Conservation (phyloP, 2,329 filamentous ascomycete genomes). For the Canariomyces notabilis region DNA sequence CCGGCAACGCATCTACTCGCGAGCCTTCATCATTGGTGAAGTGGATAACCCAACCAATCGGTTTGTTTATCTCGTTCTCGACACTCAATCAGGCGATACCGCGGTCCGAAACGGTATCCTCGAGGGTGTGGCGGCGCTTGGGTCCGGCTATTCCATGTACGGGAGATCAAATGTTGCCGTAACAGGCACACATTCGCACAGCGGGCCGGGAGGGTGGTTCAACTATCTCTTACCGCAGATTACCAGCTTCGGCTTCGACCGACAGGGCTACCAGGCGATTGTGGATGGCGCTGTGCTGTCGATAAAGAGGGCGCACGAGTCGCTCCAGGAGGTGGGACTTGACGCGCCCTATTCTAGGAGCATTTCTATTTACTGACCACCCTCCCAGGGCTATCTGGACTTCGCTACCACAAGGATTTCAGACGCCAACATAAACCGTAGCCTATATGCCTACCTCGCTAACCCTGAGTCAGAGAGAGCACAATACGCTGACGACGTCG, state of each 20-base stretch:
- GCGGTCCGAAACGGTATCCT: slow-evolving; percentile 80
- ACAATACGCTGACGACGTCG: slow-evolving; percentile 57
- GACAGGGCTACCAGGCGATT: slow-evolving; percentile 80
- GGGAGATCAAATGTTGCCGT: slow-evolving; percentile 77
- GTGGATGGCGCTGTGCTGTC: slow-evolving; percentile 78
- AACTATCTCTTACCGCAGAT: slow-evolving; percentile 90
- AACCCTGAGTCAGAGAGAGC: slow-evolving; percentile 71
- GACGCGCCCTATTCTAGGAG: neutral
- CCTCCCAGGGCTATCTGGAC: slow-evolving; percentile 55
- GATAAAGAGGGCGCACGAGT: slow-evolving; percentile 72
- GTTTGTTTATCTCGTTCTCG: slow-evolving; percentile 82
- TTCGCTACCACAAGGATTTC: slow-evolving; percentile 57
- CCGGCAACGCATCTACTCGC: slow-evolving; percentile 77
- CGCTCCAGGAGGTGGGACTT: slow-evolving; percentile 44
- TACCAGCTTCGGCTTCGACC: slow-evolving; percentile 78
- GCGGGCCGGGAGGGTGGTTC: slow-evolving; percentile 83
- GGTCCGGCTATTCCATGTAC: slow-evolving; percentile 68
- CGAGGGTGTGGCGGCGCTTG: slow-evolving; percentile 62
- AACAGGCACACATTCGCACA: slow-evolving; percentile 86
- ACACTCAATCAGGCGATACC: slow-evolving; percentile 80
- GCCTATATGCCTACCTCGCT: slow-evolving; percentile 75
- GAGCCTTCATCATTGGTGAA: slow-evolving; percentile 80
- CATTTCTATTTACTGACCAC: neutral
- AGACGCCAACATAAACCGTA: slow-evolving; percentile 77
- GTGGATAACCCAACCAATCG: slow-evolving; percentile 59